Percentiles rank a stretch among this genome's conserved stretches.
These are phyloP conservation scores for Aspergillus saccharolyticus DNA, from an alignment of 495 filamentous ascomycete genomes.

Conservation along the genomic window DNA sequence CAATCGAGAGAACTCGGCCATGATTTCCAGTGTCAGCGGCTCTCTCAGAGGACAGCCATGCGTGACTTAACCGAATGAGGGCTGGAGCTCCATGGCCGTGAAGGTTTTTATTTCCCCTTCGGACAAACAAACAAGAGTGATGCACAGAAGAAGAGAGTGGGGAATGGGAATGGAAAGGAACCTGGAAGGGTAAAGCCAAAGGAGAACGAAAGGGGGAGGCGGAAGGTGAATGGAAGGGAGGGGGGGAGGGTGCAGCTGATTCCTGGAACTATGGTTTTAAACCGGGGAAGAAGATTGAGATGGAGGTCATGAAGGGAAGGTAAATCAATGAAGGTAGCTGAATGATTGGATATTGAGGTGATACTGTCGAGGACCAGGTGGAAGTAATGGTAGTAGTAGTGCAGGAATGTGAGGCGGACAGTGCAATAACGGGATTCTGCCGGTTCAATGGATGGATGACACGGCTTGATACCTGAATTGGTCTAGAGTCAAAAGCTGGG, in stretches of 20 bases:
- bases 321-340: background rate
- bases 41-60: conserved; percentile 10
- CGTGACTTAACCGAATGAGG: conserved; percentile 6
- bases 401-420: background rate
- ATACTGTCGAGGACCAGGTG: background rate
- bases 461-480: background rate
- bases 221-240: background rate
- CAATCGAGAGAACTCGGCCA: conserved; percentile 29
- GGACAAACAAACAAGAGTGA: conserved; percentile 10
- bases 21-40: conserved; percentile 17
- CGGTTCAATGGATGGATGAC: background rate
- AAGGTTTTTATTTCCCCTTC: background rate
- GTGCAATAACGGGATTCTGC: background rate
- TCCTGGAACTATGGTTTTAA: background rate
- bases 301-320: background rate
- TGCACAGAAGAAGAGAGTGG: conserved; percentile 3
- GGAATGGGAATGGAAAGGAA: conserved; percentile 5
- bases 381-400: background rate
- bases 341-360: background rate
- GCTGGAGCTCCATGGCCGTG: conserved; percentile 6
- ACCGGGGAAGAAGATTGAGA: background rate
- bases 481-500: background rate
- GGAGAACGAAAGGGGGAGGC: conserved; percentile 4
- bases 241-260: background rate
- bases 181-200: conserved; percentile 5